Percentiles rank a stretch among this genome's conserved stretches.
These are phyloP conservation scores for Apophysomyces trapeziformis DNA, from an alignment of 371 early-diverging fungal genomes.

Conservation along the genomic window DNA sequence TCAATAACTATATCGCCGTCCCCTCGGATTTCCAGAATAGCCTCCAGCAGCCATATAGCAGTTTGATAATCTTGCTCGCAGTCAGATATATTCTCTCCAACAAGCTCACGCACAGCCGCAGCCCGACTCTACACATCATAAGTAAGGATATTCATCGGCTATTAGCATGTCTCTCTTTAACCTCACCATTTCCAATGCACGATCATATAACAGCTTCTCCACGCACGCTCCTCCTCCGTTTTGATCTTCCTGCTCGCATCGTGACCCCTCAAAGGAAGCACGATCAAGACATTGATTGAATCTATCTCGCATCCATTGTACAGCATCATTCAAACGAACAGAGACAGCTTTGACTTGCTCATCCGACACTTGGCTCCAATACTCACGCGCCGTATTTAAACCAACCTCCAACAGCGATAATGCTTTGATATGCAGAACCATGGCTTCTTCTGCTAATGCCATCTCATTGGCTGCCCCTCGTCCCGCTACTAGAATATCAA, in stretches of 20 bases:
- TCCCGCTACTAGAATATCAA: constrained; percentile 33
- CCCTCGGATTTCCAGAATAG: constrained; percentile 62
- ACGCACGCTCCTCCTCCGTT: constrained; percentile 50
- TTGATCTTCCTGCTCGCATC: constrained; percentile 46
- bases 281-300: constrained; percentile 88
- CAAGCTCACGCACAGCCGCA: constrained; percentile 55
- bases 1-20: constrained; percentile 56
- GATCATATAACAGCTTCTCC: constrained; percentile 74
- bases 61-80: constrained; percentile 80
- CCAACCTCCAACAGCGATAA: constrained; percentile 77
- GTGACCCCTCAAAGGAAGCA: constrained; percentile 67
- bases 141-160: background rate
- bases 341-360: constrained; percentile 32
- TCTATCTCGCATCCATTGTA: constrained; percentile 87
- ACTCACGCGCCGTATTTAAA: constrained; percentile 69
- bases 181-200: constrained; percentile 65
- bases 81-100: constrained; percentile 62
- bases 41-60: constrained; percentile 80
- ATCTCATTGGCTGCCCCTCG: constrained; percentile 14
- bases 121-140: constrained; percentile 47
- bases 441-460: constrained; percentile 67
- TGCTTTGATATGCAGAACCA: constrained; percentile 77
- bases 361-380: constrained; percentile 63
- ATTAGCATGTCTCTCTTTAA: background rate
- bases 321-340: constrained; percentile 59